Evolutionary conservation across 495 filamentous ascomycete genomes (phyloP).

Genomic region (Neurospora sp.): DNA sequence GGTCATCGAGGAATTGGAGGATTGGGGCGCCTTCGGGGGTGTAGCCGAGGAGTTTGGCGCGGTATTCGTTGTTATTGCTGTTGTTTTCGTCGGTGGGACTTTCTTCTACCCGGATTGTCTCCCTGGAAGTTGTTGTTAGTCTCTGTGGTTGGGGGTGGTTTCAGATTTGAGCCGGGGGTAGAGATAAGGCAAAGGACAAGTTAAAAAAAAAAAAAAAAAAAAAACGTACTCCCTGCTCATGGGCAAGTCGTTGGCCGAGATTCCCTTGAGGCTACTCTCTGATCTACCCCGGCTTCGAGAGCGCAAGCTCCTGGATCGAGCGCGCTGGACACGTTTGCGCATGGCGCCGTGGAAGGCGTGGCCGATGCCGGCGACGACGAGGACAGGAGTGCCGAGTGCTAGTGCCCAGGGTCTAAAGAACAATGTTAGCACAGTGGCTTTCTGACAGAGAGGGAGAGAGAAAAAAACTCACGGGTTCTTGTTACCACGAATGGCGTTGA

Average conservation of each 20-base stretch:
- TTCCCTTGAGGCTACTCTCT: constrained; percentile 6
- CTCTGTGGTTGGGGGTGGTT: background rate
- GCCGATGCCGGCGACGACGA: constrained; percentile 35
- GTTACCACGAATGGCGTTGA: constrained; percentile 26
- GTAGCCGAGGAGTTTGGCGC: constrained; percentile 26
- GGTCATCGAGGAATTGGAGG: constrained; percentile 18
- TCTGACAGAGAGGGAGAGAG: background rate
- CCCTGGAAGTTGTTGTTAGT: constrained; percentile 2
- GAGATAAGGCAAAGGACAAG: background rate
- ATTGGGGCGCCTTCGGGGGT: constrained; percentile 18
- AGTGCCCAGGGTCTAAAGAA: constrained; percentile 31
- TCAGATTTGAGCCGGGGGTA: background rate
- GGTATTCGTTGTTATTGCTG: constrained; percentile 7
- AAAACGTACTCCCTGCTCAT: constrained; percentile 24
- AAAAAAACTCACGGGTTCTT: constrained; percentile 28
- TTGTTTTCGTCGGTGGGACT: constrained; percentile 11
- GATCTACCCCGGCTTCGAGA: constrained; percentile 3
- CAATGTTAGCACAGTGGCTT: background rate
- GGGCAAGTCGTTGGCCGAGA: constrained; percentile 8
- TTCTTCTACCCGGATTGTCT: constrained; percentile 19
- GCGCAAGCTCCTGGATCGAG: constrained; percentile 10
- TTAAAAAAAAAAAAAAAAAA: no score
- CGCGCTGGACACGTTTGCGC: constrained; percentile 16
- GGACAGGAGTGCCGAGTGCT: constrained; percentile 38
- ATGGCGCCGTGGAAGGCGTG: constrained; percentile 28